Evolutionary conservation across 2,329 filamentous ascomycete genomes (phyloP).

Genomic region (Hirsutella minnesotensis): DNA sequence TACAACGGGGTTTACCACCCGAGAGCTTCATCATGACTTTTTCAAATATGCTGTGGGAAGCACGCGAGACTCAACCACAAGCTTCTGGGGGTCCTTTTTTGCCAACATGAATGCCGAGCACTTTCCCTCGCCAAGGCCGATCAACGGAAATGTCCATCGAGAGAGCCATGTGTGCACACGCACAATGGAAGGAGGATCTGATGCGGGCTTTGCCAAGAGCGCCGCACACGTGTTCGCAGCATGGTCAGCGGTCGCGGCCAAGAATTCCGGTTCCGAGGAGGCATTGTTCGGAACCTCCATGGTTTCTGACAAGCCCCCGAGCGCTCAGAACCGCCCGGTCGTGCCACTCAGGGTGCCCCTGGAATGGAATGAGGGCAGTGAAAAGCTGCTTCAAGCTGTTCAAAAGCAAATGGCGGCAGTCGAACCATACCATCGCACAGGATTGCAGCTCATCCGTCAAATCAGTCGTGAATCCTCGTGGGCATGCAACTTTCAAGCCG

Average conservation of each 20-base stretch:
- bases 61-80: not conserved
- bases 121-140: not conserved
- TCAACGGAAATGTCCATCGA: not conserved
- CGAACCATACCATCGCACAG: slow-evolving; percentile 13
- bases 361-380: slow-evolving; percentile 3
- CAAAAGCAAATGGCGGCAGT: slow-evolving; percentile 13
- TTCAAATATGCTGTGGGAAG: slow-evolving; percentile 1
- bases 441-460: slow-evolving; percentile 15
- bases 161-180: not conserved
- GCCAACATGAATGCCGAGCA: not conserved
- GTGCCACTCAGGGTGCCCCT: slow-evolving; percentile 7
- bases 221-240: slow-evolving; percentile 8
- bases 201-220: not conserved
- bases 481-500: slow-evolving; percentile 7
- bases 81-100: slow-evolving; percentile 3
- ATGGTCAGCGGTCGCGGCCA: slow-evolving; percentile 18
- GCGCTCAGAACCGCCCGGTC: not conserved
- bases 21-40: slow-evolving; percentile 1
- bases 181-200: not conserved
- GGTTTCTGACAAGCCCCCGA: not conserved
- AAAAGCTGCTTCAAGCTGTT: slow-evolving; percentile 5
- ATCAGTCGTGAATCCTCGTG: slow-evolving; percentile 2
- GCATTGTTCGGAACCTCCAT: slow-evolving; percentile 13
- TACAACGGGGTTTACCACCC: not conserved
- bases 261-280: slow-evolving; percentile 22